Base-by-base conservation (phyloP, 768 basidiomycete genomes). In the Xerocomus brunneocitrinus region DNA sequence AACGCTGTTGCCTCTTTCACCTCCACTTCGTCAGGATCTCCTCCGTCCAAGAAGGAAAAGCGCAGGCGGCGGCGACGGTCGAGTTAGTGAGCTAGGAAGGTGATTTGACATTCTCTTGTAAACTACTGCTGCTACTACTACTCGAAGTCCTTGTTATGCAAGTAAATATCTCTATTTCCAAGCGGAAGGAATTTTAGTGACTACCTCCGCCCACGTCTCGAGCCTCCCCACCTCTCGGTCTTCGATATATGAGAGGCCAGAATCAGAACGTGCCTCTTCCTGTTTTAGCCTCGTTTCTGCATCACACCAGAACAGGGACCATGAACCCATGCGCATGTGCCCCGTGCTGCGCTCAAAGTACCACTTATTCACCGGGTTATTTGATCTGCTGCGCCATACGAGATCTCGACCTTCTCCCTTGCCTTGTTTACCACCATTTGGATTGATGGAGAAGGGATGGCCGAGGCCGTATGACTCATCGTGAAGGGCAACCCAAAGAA, bases 321-420 rank as follows among this genome's bases (percentile, higher is more conserved):
- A 99, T 25, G 83, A 75, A 10, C 86, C 88, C 76, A 87, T 80
- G 58, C 90, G 80, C 36, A 93, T 57, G 72, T 98, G 95, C 19
- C 97, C 97, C 19, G 87, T 88, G 66, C 88, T 90, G 32, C 97
- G 84, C 65, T 99, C 97, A 59, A 92, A 98, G 73, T 99, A 99
- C 97, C 97, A 99, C 72, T 94, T 95, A 74, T 99, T 99, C 52
- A 98, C 84, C 0, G 94, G 95, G 69, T 99, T 99, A 72, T 97
- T 80, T 7, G 88, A 79, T 50, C 97, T 80, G 67, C 86, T 89
- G 43, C 97, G 83, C 97, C 97, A 99, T 36, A 99, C 93, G 54
- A 99, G 79, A 66, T 98, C 97, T 41, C 84, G 78, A n/a, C 95
- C 94, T 67, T 88, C 82, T 27, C 95, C 95, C 53, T 81, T 77